Evolutionary conservation across 2,329 filamentous ascomycete species (phyloP), one percentile per base, ranked within the genome.

Genomic region (Alternaria sp.): DNA sequence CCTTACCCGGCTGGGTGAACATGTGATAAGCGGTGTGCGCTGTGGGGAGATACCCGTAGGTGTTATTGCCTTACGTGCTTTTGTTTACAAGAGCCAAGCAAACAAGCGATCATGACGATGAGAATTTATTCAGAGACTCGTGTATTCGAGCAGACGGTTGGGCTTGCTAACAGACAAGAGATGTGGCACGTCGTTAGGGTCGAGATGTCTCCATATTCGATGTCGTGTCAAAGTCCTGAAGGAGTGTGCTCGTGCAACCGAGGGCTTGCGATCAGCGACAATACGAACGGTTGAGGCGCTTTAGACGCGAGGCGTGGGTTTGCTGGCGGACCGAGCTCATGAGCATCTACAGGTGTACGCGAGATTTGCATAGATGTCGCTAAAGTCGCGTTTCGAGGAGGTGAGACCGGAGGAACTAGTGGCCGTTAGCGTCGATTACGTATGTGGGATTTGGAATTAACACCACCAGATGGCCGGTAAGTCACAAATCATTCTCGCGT

Each of bases 381-480:
- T 52, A 55, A 54, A 56, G 34, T 60, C 46, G 38, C 55, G 69
- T 65, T 66, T 67, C 57, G 55, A 65, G 57, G 62, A 49, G 54
- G 34, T 55, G 53, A 58, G 54, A 49, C 38, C 49, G 54, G 34
- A 48, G 43, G 42, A 44, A 43, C 61, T 61, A 41, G 57, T 14
- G 58, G 48, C 65, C 48, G 53, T 62, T 68, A 71, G 70, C 68
- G 66, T 54, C 54, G 56, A 51, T 62, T 58, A 46, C 61, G 51
- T 58, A 22, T 63, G 32, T 46, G 51, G 44, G 62, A 75, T 74
- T 75, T 75, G 64, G 67, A 75, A 75, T 75, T 69, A 67, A 51
- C 22, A 63, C 62, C 52, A 69, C 61, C 56, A 67, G 60, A 61
- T 57, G 36, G 44, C 42, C 43, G 39, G 49, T 55, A 60, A 38